Evolutionary conservation across 2,329 filamentous ascomycete species (phyloP).

Genomic region (Penicillium sp.): DNA sequence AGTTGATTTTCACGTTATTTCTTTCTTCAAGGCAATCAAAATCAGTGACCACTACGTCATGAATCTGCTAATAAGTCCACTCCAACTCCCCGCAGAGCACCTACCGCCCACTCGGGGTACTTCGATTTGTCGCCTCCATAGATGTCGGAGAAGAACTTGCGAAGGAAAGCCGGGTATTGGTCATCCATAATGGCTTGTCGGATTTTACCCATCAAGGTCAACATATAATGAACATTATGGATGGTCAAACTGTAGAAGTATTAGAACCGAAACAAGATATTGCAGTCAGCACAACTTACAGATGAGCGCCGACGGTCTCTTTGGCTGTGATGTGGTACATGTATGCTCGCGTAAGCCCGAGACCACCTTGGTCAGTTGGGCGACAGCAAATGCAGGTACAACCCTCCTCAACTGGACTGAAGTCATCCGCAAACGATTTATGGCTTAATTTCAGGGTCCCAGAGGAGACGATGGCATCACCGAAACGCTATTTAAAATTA

Average conservation of each 20-base stretch:
- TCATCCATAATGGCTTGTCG: constrained; percentile 79
- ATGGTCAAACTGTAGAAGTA: constrained; percentile 67
- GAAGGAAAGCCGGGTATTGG: constrained; percentile 73
- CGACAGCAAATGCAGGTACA: constrained; percentile 80
- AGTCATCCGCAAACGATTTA: constrained; percentile 72
- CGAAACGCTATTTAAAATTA: constrained; percentile 62
- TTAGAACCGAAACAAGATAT: constrained; percentile 11
- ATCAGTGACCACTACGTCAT: background rate
- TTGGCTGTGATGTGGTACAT: constrained; percentile 90
- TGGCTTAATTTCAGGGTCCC: constrained; percentile 86
- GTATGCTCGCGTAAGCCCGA: constrained; percentile 83
- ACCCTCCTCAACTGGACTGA: constrained; percentile 75
- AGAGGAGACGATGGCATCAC: constrained; percentile 79
- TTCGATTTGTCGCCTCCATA: constrained; percentile 62
- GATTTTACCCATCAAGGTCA: constrained; percentile 74
- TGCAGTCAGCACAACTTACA: constrained; percentile 39
- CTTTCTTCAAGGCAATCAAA: background rate
- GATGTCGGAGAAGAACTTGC: constrained; percentile 71
- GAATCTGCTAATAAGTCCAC: constrained; percentile 62
- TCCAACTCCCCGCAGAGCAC: constrained; percentile 73
- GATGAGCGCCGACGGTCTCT: constrained; percentile 85
- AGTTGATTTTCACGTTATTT: background rate
- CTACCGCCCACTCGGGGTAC: constrained; percentile 82
- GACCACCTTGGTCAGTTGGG: constrained; percentile 61
- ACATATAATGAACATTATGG: constrained; percentile 92